A percentile compares a stretch with the other conserved stretches of the same genome.
phyloP scores from a whole-genome alignment of 164 flowering plant species.

The Nymphaea thermarum region DNA sequence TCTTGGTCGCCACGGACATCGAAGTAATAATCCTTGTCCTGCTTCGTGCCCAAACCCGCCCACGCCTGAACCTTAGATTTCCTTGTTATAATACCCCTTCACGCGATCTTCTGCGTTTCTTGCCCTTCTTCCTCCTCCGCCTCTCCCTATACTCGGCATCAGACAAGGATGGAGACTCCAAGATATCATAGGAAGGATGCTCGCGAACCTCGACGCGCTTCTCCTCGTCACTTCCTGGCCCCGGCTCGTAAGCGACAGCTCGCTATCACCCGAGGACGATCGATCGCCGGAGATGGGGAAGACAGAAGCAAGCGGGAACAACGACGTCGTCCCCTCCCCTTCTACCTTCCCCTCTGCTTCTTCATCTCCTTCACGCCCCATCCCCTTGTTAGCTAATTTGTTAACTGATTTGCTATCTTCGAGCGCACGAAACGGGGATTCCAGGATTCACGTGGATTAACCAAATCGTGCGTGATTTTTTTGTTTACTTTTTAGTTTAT shows the following conservation, averaged over 20 bases:
- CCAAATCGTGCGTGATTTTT: too few species aligned
- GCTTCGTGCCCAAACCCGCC: conserved; percentile 22
- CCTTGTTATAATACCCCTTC: conserved; percentile 15
- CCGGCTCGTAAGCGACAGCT: too few species aligned
- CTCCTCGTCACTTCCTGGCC: conserved; percentile 14
- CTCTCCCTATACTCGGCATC: conserved; percentile 8
- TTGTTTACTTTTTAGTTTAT: too few species aligned
- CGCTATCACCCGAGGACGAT: conserved; percentile 11
- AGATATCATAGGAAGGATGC: conserved; percentile 26
- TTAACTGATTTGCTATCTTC: too few species aligned
- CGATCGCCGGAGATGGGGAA: conserved; percentile 6
- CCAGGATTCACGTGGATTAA: too few species aligned
- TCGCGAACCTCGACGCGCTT: conserved; percentile 4
- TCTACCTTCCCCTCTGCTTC: neutral
- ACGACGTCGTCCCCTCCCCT: conserved; percentile 1
- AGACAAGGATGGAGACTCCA: conserved; percentile 31
- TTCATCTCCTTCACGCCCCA: neutral
- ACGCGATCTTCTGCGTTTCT: conserved; percentile 11
- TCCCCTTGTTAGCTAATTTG: too few species aligned
- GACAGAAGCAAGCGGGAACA: conserved; percentile 9
- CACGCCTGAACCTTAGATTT: conserved; percentile 41
- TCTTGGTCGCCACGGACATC: conserved; percentile 82
- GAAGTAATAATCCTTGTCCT: conserved; percentile 60
- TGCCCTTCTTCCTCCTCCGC: conserved; percentile 19
- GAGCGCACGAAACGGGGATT: too few species aligned